phyloP scores from a whole-genome alignment of 2,329 filamentous ascomycete genomes.

The Alternaria consortialis region DNA sequence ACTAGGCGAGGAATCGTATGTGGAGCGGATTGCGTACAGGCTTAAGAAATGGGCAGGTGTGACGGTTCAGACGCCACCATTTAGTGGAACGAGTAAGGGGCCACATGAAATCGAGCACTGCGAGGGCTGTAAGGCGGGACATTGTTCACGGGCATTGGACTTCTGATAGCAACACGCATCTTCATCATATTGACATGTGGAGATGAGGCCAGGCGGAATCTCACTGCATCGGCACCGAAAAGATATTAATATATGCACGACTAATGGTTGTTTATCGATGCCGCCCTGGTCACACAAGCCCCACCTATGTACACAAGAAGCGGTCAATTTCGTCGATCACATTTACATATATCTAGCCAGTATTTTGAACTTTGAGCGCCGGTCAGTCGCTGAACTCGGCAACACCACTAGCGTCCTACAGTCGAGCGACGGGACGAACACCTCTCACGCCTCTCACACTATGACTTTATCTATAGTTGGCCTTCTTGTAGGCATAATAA shows the following conservation, averaged over 20 bases:
- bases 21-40: slow-evolving; percentile 33
- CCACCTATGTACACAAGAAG: neutral
- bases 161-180: neutral
- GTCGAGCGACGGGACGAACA: neutral
- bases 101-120: slow-evolving; percentile 5
- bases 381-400: neutral
- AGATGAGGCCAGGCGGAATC: neutral
- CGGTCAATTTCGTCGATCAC: neutral
- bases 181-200: neutral
- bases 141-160: neutral
- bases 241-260: neutral
- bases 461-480: neutral
- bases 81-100: neutral
- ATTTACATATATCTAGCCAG: neutral
- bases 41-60: slow-evolving; percentile 36
- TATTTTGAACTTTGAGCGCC: neutral
- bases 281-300: neutral
- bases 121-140: slow-evolving; percentile 8
- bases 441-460: neutral
- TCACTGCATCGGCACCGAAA: neutral
- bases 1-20: slow-evolving; percentile 27
- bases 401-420: neutral
- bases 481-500: neutral
- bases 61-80: slow-evolving; percentile 1
- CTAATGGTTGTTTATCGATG: neutral